Evolutionary conservation across 139 green algal species (phyloP).

Genomic region (Yamagishiella unicocca): DNA sequence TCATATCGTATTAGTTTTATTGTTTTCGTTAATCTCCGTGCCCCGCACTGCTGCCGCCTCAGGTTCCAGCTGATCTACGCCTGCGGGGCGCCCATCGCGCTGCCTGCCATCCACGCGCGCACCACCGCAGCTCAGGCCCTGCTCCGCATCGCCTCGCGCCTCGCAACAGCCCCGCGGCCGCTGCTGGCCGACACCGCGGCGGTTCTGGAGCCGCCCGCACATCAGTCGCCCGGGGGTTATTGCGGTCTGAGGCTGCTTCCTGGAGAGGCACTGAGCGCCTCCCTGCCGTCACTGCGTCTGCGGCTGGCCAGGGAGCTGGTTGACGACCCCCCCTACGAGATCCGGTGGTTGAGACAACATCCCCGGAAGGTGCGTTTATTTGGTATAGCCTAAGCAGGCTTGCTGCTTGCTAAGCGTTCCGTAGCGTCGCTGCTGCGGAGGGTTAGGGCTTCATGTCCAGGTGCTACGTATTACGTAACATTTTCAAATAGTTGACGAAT

Average conservation of each 20-base stretch:
- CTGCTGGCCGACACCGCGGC: neutral
- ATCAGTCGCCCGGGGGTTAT: constrained; percentile 32
- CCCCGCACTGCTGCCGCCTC: no score
- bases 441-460: no score
- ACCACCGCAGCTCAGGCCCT: constrained; percentile 51
- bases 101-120: constrained; percentile 43
- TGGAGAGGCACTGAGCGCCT: constrained; percentile 45
- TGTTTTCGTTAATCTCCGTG: no score
- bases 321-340: constrained; percentile 50
- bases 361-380: neutral
- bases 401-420: no score
- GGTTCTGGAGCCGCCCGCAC: neutral
- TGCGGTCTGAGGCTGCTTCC: constrained; percentile 63
- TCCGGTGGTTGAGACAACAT: constrained; percentile 53
- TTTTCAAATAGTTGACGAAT: no score
- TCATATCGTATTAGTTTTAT: no score
- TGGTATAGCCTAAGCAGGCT: no score
- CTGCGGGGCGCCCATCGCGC: constrained; percentile 25
- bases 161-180: neutral
- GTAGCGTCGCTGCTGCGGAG: no score
- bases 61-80: constrained; percentile 74
- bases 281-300: neutral
- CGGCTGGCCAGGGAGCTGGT: constrained; percentile 52
- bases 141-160: constrained; percentile 41
- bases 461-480: no score